These are phyloP conservation scores for Cerrena zonata DNA, from an alignment of 1,284 basidiomycete genomes.

Conservation along the genomic window DNA sequence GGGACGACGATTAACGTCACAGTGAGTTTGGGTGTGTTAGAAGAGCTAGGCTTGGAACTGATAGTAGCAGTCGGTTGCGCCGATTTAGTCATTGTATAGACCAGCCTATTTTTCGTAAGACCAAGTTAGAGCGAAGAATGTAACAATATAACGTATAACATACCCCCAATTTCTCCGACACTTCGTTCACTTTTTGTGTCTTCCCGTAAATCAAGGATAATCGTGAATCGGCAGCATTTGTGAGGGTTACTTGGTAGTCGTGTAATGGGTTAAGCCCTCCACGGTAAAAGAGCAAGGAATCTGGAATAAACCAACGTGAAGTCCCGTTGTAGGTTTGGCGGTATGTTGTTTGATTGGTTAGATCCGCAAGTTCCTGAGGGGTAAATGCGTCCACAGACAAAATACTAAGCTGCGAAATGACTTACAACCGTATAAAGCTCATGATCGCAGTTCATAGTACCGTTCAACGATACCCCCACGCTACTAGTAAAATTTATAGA, in stretches of 20 bases:
- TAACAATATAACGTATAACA: too few species aligned
- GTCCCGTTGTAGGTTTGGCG: background rate
- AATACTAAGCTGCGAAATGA: too few species aligned
- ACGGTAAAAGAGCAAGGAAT: background rate
- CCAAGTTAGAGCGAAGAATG: too few species aligned
- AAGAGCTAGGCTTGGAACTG: too few species aligned
- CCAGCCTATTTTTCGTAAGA: too few species aligned
- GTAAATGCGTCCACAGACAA: background rate
- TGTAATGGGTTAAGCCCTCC: background rate
- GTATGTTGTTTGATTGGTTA: too few species aligned
- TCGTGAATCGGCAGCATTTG: background rate
- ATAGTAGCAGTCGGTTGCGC: too few species aligned
- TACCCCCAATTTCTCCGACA: too few species aligned
- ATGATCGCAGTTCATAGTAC: slow-evolving; percentile 13
- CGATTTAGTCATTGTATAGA: too few species aligned
- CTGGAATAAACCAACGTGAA: background rate
- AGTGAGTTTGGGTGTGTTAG: too few species aligned
- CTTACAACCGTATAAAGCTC: background rate
- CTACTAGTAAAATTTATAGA: slow-evolving; percentile 25
- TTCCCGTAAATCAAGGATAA: background rate
- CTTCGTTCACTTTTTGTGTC: background rate
- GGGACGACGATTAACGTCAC: too few species aligned
- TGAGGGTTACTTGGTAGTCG: background rate
- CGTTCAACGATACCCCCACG: slow-evolving; percentile 24
- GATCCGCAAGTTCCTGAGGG: too few species aligned